These are phyloP conservation scores for Groenewaldozyma auringiensis DNA, from an alignment of 1,139 yeast genomes.

Conservation along the genomic window DNA sequence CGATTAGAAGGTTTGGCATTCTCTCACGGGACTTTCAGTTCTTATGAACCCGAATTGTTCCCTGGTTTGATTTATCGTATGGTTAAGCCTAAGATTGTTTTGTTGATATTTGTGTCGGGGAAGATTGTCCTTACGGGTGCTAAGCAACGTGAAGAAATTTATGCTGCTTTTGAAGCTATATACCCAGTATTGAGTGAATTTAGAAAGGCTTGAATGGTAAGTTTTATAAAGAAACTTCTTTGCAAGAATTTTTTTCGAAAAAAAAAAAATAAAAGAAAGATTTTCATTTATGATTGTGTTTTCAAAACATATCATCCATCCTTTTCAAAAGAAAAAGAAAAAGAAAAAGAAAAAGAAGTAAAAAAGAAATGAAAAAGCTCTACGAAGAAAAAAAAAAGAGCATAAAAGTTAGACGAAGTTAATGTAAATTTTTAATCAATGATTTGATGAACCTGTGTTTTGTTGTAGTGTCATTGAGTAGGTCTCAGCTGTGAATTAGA, in stretches of 20 bases:
- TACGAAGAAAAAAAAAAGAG: neutral
- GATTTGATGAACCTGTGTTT: neutral
- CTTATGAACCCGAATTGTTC: conserved; percentile 95
- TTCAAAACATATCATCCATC: neutral
- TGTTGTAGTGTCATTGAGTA: no score
- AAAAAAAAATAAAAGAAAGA: no score
- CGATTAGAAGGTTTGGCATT: conserved; percentile 96
- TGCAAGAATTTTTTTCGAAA: no score
- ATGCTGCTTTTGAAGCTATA: conserved; percentile 95
- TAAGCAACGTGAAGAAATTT: conserved; percentile 96
- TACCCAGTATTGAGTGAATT: conserved; percentile 98
- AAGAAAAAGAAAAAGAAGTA: neutral
- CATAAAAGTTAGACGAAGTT: neutral
- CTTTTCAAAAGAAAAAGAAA: neutral
- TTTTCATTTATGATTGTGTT: neutral
- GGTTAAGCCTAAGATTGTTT: conserved; percentile 97
- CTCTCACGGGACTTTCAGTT: conserved; percentile 97
- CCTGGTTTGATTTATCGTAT: conserved; percentile 98
- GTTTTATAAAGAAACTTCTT: neutral
- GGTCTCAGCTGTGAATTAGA: no score
- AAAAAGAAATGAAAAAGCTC: neutral
- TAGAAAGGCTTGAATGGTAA: conserved; percentile 61
- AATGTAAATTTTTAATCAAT: neutral
- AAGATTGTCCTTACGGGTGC: conserved; percentile 98
- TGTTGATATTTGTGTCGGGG: conserved; percentile 93